These are phyloP conservation scores for Calcarisporium arbuscula DNA, from an alignment of 2,329 filamentous ascomycete genomes.

Conservation along the genomic window DNA sequence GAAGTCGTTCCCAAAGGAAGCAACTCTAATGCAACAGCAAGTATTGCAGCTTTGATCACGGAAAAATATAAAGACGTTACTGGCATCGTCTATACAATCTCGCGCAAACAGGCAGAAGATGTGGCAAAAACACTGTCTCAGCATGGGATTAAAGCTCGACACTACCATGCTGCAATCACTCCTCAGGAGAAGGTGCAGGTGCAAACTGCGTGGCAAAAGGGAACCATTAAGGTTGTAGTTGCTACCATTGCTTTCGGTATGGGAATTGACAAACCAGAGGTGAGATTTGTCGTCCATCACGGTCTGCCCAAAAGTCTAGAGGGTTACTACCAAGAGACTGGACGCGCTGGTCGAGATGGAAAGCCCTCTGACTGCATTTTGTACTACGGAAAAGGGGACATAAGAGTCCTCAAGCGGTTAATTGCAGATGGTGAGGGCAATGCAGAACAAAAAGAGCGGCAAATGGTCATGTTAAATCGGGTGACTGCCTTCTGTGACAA, in stretches of 20 bases:
- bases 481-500: conserved; percentile 90
- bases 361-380: conserved; percentile 82
- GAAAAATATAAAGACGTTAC: conserved; percentile 63
- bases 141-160: conserved; percentile 63
- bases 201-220: conserved; percentile 78
- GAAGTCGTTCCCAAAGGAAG: conserved; percentile 70
- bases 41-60: conserved; percentile 62
- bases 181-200: conserved; percentile 61
- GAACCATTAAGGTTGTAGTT: conserved; percentile 79
- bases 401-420: conserved; percentile 66
- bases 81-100: conserved; percentile 91
- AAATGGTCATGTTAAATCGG: conserved; percentile 76
- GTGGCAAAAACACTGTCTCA: conserved; percentile 65
- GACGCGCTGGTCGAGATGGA: conserved; percentile 87
- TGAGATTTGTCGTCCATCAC: conserved; percentile 93
- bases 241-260: conserved; percentile 98
- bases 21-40: conserved; percentile 34
- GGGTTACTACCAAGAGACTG: conserved; percentile 97
- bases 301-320: conserved; percentile 91
- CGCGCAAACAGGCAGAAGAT: conserved; percentile 73
- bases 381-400: conserved; percentile 78
- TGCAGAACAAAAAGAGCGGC: conserved; percentile 73
- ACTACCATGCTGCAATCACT: conserved; percentile 81
- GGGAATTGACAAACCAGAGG: conserved; percentile 98
- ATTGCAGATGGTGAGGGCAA: conserved; percentile 76